Base-by-base conservation (phyloP, 2,329 filamentous ascomycete genomes). In the Aureobasidium sp. region DNA sequence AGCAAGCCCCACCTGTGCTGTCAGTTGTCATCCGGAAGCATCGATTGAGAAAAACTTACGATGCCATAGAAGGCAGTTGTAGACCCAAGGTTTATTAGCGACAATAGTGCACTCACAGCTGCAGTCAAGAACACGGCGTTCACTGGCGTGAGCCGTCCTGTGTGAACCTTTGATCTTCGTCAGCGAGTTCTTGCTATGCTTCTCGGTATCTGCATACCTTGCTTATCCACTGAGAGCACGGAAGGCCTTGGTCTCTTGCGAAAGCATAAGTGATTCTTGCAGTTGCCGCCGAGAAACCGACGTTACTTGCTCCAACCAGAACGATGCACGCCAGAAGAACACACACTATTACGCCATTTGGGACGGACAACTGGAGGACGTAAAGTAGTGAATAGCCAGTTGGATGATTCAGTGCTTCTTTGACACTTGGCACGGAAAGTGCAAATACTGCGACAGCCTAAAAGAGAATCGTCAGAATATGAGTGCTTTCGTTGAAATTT, bases 221-320 rank as follows among this genome's bases (percentile, higher is more conserved):
- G 13, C 39, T 36, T 2, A 63, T 63, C 61, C 57, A 59, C 20
- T 27, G 47, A 20, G 66, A 65, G 47, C 76, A 77, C 0, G 76
- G 76, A 1, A 78, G 69, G 1, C 77, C 77, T 2, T 70, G 67
- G 59, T 79, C 77, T 29, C 76, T 73, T 15, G 77, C 75, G 64
- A 79, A 78, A 0, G 75, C 74, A 59, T 70, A 79, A 5, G 74
- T 69, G 69, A 77, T 75, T 12, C 77, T 39, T 34, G 57, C 57
- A 15, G 57, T 60, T 3, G 57, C 46, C 2, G 57, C 57, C 20
- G 57, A 24, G 34, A 60, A 60, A 1, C 57, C 57, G 15, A 51
- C 5, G 15, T 34, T 50, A 13, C 44, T 51, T 26, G 44, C 13
- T 7, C 34, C 34, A 2, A 60, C 15, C 4, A 60, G 46, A 20